Conservation (phyloP, 768 basidiomycete species). For the Hydnomerulius pinastri region DNA sequence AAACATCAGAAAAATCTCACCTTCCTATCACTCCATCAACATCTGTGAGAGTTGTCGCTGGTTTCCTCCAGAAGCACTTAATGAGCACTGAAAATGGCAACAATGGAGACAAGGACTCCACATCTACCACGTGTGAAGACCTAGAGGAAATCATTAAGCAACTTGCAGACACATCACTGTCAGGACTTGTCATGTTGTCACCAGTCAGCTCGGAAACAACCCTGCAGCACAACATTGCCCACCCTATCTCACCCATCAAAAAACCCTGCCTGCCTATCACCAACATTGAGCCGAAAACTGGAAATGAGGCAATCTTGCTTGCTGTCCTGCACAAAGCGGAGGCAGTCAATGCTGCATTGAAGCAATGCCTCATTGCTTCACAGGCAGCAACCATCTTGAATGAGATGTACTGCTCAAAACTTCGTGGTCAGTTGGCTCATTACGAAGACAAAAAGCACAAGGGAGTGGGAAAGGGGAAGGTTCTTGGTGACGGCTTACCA, state of each 20-base stretch:
- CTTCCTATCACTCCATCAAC: too few species aligned
- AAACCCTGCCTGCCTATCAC: not conserved
- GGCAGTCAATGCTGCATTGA: not conserved
- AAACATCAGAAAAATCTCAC: too few species aligned
- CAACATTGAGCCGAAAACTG: not conserved
- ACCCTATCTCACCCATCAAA: not conserved
- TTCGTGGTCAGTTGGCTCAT: constrained; percentile 2
- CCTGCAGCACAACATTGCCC: constrained; percentile 1
- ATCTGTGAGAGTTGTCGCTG: too few species aligned
- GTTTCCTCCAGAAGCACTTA: too few species aligned
- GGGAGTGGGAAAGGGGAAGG: not conserved
- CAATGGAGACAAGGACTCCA: not conserved
- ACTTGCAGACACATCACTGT: constrained; percentile 4
- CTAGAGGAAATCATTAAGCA: not conserved
- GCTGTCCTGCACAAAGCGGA: not conserved
- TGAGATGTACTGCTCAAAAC: constrained; percentile 4
- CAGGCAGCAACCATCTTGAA: constrained; percentile 8
- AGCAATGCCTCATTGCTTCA: not conserved
- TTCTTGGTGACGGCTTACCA: constrained; percentile 1
- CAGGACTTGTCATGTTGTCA: not conserved
- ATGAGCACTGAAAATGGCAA: not conserved
- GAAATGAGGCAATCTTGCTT: not conserved
- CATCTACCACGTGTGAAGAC: not conserved
- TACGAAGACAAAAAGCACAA: not conserved
- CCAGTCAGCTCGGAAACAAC: not conserved